These are phyloP conservation scores for Phytophthora tentaculata DNA, from an alignment of 352 stramenopile species.

Conservation along the genomic window DNA sequence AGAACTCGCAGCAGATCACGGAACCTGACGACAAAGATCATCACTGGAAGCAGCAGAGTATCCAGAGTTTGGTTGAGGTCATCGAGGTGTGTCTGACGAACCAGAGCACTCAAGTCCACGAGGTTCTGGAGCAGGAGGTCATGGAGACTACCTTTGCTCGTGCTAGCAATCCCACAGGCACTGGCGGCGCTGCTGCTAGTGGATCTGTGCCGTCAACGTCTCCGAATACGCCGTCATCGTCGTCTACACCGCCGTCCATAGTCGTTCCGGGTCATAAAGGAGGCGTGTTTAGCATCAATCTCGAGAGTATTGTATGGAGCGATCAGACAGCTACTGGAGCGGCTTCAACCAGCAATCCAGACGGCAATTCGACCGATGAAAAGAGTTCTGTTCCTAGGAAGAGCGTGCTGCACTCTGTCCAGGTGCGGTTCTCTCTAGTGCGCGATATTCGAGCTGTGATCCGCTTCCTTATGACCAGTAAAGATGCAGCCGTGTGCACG, in stretches of 20 bases:
- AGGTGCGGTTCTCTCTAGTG: slow-evolving; percentile 79
- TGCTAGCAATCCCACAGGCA: slow-evolving; percentile 28
- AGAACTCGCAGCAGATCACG: slow-evolving; percentile 56
- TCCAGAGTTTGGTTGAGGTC: slow-evolving; percentile 76
- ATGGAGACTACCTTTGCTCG: slow-evolving; percentile 74
- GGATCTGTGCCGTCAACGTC: slow-evolving; percentile 16
- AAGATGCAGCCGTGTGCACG: slow-evolving; percentile 55
- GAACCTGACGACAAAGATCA: slow-evolving; percentile 57
- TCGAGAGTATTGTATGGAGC: slow-evolving; percentile 87
- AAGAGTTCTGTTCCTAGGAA: slow-evolving; percentile 19
- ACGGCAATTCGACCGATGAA: slow-evolving; percentile 31
- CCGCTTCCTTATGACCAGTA: slow-evolving; percentile 65
- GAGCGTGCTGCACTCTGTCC: slow-evolving; percentile 51
- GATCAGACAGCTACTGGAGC: slow-evolving; percentile 45
- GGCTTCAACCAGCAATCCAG: slow-evolving; percentile 19
- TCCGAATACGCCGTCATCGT: slow-evolving; percentile 26
- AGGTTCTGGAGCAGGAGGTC: slow-evolving; percentile 72
- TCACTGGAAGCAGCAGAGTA: slow-evolving; percentile 79
- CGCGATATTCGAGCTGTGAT: slow-evolving; percentile 69
- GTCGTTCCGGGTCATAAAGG: slow-evolving; percentile 45
- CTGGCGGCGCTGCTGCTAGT: slow-evolving; percentile 16
- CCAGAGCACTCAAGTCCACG: slow-evolving; percentile 74
- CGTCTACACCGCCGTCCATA: slow-evolving; percentile 31
- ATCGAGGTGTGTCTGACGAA: slow-evolving; percentile 82
- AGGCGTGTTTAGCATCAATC: slow-evolving; percentile 75